Evolutionary conservation across 176 grass and related monocot genomes (phyloP), one percentile per base, ranked within the genome.

Genomic region (Oryza nivara): DNA sequence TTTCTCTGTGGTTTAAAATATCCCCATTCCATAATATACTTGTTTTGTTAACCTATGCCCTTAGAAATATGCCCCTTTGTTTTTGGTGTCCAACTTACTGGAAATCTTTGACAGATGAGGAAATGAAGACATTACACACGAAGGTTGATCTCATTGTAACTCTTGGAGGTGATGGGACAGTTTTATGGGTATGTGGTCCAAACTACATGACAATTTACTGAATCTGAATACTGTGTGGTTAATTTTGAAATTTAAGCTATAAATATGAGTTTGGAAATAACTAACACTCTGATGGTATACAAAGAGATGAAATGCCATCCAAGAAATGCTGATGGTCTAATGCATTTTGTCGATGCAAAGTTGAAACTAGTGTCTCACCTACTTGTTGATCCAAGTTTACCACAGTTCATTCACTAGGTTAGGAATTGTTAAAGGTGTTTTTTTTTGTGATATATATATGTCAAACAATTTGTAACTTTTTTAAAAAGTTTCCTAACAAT

Each of bases 111-210:
- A 72, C 72, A 95, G 92, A 95, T 90, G 74, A 95, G 35, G 90
- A 95, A 80, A 90, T 92, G 82, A 90, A 95, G 78, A 76, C 79
- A 70, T 76, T 95, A 25, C 92, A 95, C 79, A 92, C 87, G 25
- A 95, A 88, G 87, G 75, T 95, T 75, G 92, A 95, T 75, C 92
- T 95, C 78, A 77, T 95, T 60, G 72, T 92, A 74, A 95, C 90
- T 65, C 92, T 95, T 43, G 92, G 92, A 3, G 92, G 92, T 74
- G 92, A 95, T 70, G 92, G 92, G 83, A 95, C 92, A 76, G 92
- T 95, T 86, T 51, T 95, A 20, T 95, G 92, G 92, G 95, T 95
- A 95, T 45, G 87, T 32, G 73, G 7, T 32, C 46, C 32, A 38
- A 67, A 2, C 77, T 78, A 26, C 72, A 23, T 86, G 35, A 66